A percentile compares a stretch with the other conserved stretches of the same genome.
phyloP scores from a whole-genome alignment of 2,329 filamentous ascomycete genomes.

The Rasamsonia emersonii region DNA sequence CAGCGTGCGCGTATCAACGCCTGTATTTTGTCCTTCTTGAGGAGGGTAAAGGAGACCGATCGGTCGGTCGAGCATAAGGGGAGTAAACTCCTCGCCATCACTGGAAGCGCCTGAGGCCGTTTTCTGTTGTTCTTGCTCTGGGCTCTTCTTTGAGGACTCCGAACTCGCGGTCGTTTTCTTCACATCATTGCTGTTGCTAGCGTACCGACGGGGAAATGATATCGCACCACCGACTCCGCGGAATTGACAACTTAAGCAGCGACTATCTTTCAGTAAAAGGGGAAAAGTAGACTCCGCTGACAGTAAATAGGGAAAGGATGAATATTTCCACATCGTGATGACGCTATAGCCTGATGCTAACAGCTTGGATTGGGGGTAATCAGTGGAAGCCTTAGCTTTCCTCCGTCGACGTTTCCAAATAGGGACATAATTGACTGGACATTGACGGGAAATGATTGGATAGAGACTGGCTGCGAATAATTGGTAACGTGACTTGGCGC shows the following conservation, averaged over 20 bases:
- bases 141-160: slow-evolving; percentile 5
- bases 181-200: slow-evolving; percentile 14
- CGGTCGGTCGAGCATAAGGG: slow-evolving; percentile 55
- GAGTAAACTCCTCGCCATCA: slow-evolving; percentile 37
- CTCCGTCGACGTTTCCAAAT: too few species aligned
- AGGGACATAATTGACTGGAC: too few species aligned
- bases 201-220: slow-evolving; percentile 21
- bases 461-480: not conserved
- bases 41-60: slow-evolving; percentile 76
- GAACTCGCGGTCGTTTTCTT: slow-evolving; percentile 8
- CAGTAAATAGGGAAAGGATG: slow-evolving; percentile 11
- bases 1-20: slow-evolving; percentile 59
- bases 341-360: slow-evolving; percentile 1
- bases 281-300: slow-evolving; percentile 14
- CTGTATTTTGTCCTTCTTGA: slow-evolving; percentile 69
- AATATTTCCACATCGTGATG: slow-evolving; percentile 23
- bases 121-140: slow-evolving; percentile 8
- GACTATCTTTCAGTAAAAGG: slow-evolving; percentile 15
- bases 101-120: slow-evolving; percentile 12
- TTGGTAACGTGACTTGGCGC: slow-evolving; percentile 26
- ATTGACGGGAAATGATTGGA: slow-evolving; percentile 3
- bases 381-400: too few species aligned
- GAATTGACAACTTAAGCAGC: slow-evolving; percentile 29
- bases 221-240: slow-evolving; percentile 17
- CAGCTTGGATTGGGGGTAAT: too few species aligned